Base-by-base conservation (phyloP, 331 rosid genomes). In the Spiraea crenata region DNA sequence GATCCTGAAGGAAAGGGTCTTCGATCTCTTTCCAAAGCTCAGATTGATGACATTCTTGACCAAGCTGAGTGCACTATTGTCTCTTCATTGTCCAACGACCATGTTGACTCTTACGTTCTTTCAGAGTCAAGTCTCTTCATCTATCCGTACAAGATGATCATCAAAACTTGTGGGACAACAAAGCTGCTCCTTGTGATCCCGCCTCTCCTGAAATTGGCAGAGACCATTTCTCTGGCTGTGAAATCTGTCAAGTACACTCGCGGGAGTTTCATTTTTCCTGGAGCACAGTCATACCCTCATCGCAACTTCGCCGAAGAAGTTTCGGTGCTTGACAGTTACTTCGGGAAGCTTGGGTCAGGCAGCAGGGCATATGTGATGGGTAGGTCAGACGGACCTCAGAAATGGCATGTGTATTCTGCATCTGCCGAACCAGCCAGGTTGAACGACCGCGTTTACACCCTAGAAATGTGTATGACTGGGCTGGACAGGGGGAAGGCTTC, bases 341-440 rank as follows among this genome's bases (percentile, higher is more conserved):
- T 88, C 48, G 90, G 85, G 6, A 83, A 85, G 64, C 90, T 88
- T 11, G 85, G 85, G 5, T 61, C 61, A 2, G 88, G 80, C 51
- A 88, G 90, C 80, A 69, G 7, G 20, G 93, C 90, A 15, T 85
- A 74, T 64, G 57, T 85, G 25, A 75, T 88, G 82, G 93, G 88
- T 57, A 55, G 84, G n/a, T 62, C 60, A 0, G 78, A 75, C 11
- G 76, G 79, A 39, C 46, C 79, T 51, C 84, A 85, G 65, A 83
- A 85, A 15, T 88, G 93, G 93, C 93, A 88, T 73, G 84, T 88
- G 1, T 88, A 85, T 75, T 83, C 87, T 59, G 93, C 90, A n/a
- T 79, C 79, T 60, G 87, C 80, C 0, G 82, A 79, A 5, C 61
- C 86, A 7, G 80, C 72, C 19, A 64, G 41, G 46, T 45, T 74